Base-by-base conservation (phyloP, 306 rosid genomes). In the Prunus mume region DNA sequence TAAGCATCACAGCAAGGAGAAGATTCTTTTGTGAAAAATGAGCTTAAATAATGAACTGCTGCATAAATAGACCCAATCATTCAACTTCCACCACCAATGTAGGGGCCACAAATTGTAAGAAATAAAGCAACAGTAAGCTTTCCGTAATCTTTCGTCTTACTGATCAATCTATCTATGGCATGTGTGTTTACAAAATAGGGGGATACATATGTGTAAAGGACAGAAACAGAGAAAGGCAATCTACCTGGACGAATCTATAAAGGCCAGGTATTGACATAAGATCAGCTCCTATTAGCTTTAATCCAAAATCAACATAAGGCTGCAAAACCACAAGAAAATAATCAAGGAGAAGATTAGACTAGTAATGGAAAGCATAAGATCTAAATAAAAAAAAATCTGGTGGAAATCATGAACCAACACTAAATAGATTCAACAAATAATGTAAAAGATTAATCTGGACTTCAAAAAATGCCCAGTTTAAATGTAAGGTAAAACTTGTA, bases 261-360 rank as follows among this genome's bases (percentile, higher is more conserved):
- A 88, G 85, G 38, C 96, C 98, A 49, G 97, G 98, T 82, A 92
- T 90, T 58, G 97, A 86, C 98, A 94, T 92, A 65, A 94, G 89
- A 85, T 94, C 97, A 77, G 90, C 93, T 77, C 98, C 96, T 10
- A 85, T 2, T 54, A 94, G 90, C 85, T 88, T 94, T 76, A 94
- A 80, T 80, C 97, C 97, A 84, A 94, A 94, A 88, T 94, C 98
- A 81, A 94, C 91, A 84, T 88, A 87, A 65, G 97, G 98, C 98
- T 94, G 89, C 84, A 80, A 69, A 76, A 71, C 15, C 66, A 64
- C 57, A 50, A 34, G 65, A 10, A 68, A 19, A 46, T 27, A 67
- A 14, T 68, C 62, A 47, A 20, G 25, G 58, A 47, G 2, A n/a
- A 50, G 43, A 58, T 56, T 72, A 50, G 41, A 62, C 43, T 24